Conservation (phyloP, 306 rosid genomes). For the Prunus davidiana region DNA sequence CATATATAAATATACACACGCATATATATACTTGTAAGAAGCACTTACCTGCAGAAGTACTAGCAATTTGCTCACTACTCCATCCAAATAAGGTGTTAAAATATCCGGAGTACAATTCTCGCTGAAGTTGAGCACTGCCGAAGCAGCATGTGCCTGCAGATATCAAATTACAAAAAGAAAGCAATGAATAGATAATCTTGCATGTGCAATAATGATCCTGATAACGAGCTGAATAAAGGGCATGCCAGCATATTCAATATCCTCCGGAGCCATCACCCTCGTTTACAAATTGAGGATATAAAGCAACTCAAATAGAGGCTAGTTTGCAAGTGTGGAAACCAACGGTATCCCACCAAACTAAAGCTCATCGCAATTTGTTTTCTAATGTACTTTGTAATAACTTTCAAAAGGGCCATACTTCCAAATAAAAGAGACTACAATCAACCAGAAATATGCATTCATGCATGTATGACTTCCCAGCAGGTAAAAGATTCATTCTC, state of each 20-base stretch:
- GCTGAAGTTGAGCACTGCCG: slow-evolving; percentile 98
- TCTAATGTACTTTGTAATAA: not conserved
- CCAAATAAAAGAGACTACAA: too few relatives aligned
- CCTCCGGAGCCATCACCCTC: not conserved
- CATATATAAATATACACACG: not conserved
- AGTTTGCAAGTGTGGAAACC: not conserved
- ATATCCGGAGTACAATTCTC: slow-evolving; percentile 96
- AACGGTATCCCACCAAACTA: not conserved
- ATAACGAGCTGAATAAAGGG: not conserved
- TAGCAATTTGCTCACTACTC: slow-evolving; percentile 87
- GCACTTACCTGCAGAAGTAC: slow-evolving; percentile 84
- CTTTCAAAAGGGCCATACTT: not conserved
- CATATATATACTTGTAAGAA: not conserved
- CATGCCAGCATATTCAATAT: not conserved
- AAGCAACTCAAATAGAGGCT: not conserved
- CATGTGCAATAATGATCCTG: not conserved
- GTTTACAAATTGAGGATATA: not conserved
- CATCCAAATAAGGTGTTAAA: slow-evolving; percentile 88
- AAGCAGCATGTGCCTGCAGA: slow-evolving; percentile 98
- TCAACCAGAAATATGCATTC: not conserved
- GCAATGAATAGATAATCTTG: not conserved
- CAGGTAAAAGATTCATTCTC: not conserved
- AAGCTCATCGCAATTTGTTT: not conserved
- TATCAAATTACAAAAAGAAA: not conserved
- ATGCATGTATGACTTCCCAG: not conserved